These are phyloP conservation scores for Rusavskia elegans DNA, from an alignment of 495 filamentous ascomycete species.

Conservation along the genomic window DNA sequence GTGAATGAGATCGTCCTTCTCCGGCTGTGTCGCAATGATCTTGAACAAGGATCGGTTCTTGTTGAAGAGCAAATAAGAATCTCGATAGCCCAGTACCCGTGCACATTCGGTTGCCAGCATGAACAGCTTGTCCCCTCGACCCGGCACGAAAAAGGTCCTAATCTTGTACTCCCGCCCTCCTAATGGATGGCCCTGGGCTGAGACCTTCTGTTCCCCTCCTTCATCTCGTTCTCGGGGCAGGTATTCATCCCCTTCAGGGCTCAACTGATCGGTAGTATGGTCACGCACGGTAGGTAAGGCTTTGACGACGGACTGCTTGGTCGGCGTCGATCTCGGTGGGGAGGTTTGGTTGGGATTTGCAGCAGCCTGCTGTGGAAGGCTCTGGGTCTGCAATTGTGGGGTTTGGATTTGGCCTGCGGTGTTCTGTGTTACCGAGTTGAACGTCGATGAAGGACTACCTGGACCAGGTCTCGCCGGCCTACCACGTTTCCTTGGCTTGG, in stretches of 20 bases:
- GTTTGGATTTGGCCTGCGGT: constrained; percentile 47
- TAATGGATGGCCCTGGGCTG: constrained; percentile 61
- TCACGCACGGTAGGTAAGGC: constrained; percentile 90
- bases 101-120: constrained; percentile 99
- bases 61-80: constrained; percentile 97
- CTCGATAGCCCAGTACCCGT: constrained; percentile 81
- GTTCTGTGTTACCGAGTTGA: constrained; percentile 33
- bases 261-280: constrained; percentile 94
- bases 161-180: constrained; percentile 83
- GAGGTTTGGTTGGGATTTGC: constrained; percentile 56
- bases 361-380: constrained; percentile 40
- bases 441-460: constrained; percentile 27
- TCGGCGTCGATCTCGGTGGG: constrained; percentile 70
- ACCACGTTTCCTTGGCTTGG: constrained; percentile 71
- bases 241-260: constrained; percentile 86
- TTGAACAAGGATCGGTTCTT: constrained; percentile 96
- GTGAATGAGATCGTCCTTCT: constrained; percentile 91
- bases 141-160: constrained; percentile 81
- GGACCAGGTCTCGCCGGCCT: constrained; percentile 53
- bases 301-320: constrained; percentile 73
- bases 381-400: constrained; percentile 57
- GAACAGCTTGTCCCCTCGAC: constrained; percentile 83
- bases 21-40: constrained; percentile 89
- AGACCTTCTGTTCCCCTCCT: constrained; percentile 85
- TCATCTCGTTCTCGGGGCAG: constrained; percentile 84